phyloP scores from a whole-genome alignment of 805 yeast species.

The Suhomyces faveliae region DNA sequence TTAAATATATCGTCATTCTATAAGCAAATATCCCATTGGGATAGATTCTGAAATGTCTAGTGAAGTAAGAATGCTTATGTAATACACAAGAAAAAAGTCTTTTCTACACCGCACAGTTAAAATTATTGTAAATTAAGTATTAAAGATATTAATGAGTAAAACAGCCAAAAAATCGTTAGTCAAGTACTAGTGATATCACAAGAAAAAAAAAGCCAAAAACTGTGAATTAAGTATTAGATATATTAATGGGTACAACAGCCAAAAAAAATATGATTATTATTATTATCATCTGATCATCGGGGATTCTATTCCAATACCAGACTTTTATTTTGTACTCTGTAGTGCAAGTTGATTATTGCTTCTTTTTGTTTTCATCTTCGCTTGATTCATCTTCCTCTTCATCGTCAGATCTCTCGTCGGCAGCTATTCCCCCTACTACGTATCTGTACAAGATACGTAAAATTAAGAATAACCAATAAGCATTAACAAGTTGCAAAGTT shows the following conservation, averaged over 20 bases:
- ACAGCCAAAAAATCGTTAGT: not conserved
- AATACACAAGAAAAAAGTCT: not conserved
- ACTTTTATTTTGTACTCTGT: not conserved
- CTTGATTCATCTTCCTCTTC: conserved; percentile 51
- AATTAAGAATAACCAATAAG: conserved; percentile 85
- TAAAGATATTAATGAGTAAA: not conserved
- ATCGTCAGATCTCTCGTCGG: conserved; percentile 86
- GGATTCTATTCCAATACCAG: not conserved
- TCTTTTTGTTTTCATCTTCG: conserved; percentile 22
- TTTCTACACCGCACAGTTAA: not conserved
- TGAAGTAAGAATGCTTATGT: not conserved
- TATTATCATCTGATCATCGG: not conserved
- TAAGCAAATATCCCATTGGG: not conserved
- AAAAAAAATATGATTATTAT: not conserved
- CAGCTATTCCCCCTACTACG: conserved; percentile 55
- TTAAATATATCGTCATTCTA: not conserved
- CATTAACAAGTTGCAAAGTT: conserved; percentile 81
- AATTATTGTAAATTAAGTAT: not conserved
- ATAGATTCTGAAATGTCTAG: not conserved
- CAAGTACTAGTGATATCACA: not conserved
- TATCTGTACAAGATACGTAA: conserved; percentile 72
- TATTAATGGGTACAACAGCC: not conserved
- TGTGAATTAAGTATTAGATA: too few species aligned
- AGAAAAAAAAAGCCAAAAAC: not conserved
- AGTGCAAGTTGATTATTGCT: conserved; percentile 7